Evolutionary conservation across 768 basidiomycete species (phyloP).

Genomic region (Saitozyma podzolica): DNA sequence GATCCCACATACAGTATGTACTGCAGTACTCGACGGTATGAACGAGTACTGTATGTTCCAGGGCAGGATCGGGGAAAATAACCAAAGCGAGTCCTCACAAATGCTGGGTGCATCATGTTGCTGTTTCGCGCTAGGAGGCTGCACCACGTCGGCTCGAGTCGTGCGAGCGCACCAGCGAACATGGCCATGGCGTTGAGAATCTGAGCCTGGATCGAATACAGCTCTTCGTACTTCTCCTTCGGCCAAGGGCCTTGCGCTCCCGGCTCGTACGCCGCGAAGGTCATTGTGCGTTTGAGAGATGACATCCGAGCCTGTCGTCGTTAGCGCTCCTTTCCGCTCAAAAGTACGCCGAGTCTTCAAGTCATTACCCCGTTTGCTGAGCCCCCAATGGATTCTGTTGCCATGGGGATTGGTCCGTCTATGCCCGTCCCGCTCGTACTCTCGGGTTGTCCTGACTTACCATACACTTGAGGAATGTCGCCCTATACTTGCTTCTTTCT

Average conservation of each 20-base stretch:
- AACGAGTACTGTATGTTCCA: neutral
- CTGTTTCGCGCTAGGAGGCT: conserved; percentile 56
- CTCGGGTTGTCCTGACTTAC: conserved; percentile 17
- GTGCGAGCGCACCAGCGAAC: conserved; percentile 54
- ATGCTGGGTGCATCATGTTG: conserved; percentile 61
- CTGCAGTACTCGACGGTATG: neutral
- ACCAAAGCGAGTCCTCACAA: conserved; percentile 50
- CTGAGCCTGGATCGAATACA: conserved; percentile 56
- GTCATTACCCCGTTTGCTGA: neutral
- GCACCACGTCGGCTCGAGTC: conserved; percentile 57
- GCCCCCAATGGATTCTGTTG: neutral
- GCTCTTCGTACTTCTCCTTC: conserved; percentile 55
- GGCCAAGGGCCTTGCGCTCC: conserved; percentile 59
- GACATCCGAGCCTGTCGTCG: conserved; percentile 14
- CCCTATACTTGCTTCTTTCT: conserved; percentile 34
- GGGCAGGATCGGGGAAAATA: neutral
- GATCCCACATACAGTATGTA: too few species aligned
- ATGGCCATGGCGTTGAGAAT: conserved; percentile 54
- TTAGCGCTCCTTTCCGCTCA: conserved; percentile 8
- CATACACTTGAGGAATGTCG: conserved; percentile 37
- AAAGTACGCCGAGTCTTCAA: neutral
- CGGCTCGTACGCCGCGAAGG: conserved; percentile 21
- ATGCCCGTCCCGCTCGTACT: neutral
- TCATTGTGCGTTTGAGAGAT: conserved; percentile 5
- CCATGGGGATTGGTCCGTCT: neutral